Base-by-base conservation (phyloP, 2,329 filamentous ascomycete genomes). In the Cercospora sp. region DNA sequence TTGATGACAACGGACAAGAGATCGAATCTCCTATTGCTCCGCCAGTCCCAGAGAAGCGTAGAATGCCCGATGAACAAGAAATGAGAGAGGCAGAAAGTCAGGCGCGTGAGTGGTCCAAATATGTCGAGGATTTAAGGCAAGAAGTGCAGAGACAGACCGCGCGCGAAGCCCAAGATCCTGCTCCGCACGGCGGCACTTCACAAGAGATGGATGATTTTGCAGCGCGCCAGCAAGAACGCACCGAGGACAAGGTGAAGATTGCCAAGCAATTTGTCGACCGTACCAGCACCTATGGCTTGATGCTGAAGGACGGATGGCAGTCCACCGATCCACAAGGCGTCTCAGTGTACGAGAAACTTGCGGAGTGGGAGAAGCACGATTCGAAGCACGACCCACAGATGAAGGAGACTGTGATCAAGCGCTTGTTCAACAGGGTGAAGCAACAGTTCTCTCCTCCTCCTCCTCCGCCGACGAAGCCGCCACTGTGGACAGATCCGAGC, bases 271-370 rank as follows among this genome's bases (percentile, higher is more conserved):
- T 66, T 30, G 39, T 66, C 18, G 18, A 61, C 45, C 42, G 64
- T n/a, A 66, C 64, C 57, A 66, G 64, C 58, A 61, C 39, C n/a
- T 60, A 36, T 42, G 58, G 64, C 6, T 51, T 66, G 48, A 36
- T 64, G 30, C 51, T 64, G n/a, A 64, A 64, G 51, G 62, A 64
- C 20, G 62, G 62, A 33, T 45, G 48, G 48, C 62, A 64, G 51
- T 51, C 31, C 18, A 55, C 20, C n/a, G 53, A 26, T 13, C 62
- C 58, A 31, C 42, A 39, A 61, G 64, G 55, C 10, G 36, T 66
- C 28, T 66, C 57, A 13, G 59, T 61, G 18, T 60, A 66, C n/a
- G 57, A 66, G 26, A 55, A 45, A 13, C 23, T 55, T 18, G 26
- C 39, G 3, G 51, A 64, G 12, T 64, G 62, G 62, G 48, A 64